Evolutionary conservation across 495 filamentous ascomycete species (phyloP).

Genomic region (Trichocladium antarcticum): DNA sequence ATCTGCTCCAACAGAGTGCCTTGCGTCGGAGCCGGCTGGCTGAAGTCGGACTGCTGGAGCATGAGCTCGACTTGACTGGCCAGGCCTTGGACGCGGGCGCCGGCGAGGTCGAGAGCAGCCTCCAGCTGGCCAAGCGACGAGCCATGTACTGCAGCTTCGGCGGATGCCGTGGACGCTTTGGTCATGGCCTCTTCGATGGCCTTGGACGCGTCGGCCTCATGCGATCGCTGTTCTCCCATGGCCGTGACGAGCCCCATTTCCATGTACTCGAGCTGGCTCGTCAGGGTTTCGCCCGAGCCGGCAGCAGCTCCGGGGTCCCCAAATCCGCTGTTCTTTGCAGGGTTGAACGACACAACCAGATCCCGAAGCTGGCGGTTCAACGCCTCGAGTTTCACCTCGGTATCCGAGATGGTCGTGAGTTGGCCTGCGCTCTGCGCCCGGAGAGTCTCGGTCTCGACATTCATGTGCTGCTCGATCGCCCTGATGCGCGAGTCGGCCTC

Average conservation of each 20-base stretch:
- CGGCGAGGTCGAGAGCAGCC: constrained; percentile 16
- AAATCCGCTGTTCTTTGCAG: constrained; percentile 31
- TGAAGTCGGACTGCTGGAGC: constrained; percentile 19
- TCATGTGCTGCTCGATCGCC: constrained; percentile 12
- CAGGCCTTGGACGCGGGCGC: constrained; percentile 23
- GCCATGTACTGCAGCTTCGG: constrained; percentile 10
- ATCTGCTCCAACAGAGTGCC: constrained; percentile 30
- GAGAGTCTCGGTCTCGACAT: constrained; percentile 20
- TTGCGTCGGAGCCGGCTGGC: constrained; percentile 22
- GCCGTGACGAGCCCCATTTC: constrained; percentile 27
- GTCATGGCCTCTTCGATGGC: constrained; percentile 1
- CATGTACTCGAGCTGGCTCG: constrained; percentile 33
- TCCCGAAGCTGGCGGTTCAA: constrained; percentile 59
- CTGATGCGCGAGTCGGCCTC: constrained; percentile 16
- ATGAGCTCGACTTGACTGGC: constrained; percentile 25
- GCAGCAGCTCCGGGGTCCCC: constrained; percentile 25
- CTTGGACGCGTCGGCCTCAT: constrained; percentile 3
- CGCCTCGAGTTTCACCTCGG: constrained; percentile 58
- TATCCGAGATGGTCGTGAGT: constrained; percentile 41
- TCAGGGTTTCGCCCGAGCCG: constrained; percentile 35
- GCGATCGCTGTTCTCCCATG: constrained; percentile 19
- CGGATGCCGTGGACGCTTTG: not conserved
- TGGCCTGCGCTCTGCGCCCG: constrained; percentile 23
- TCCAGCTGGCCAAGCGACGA: constrained; percentile 11
- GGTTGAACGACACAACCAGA: constrained; percentile 51